phyloP scores from a whole-genome alignment of 2,329 filamentous ascomycete genomes.

The Laburnicola sp. region DNA sequence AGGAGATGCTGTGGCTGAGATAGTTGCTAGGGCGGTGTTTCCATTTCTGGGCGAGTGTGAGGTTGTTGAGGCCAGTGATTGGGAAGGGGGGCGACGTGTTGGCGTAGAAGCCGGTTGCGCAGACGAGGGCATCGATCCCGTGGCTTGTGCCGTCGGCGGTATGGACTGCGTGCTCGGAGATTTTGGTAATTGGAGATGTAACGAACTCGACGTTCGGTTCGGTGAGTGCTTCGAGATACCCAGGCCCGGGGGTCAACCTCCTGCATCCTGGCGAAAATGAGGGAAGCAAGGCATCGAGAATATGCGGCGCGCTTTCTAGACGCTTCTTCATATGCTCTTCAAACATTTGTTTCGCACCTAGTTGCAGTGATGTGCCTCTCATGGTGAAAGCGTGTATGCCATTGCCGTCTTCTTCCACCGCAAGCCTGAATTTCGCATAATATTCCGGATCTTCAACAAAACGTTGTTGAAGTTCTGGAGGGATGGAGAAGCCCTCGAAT shows the following conservation, averaged over 20 bases:
- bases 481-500: constrained; percentile 37
- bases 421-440: constrained; percentile 36
- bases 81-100: background rate
- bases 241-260: background rate
- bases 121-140: constrained; percentile 1
- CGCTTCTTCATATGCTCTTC: constrained; percentile 54
- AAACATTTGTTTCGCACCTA: constrained; percentile 42
- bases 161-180: background rate
- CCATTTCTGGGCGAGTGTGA: constrained; percentile 42
- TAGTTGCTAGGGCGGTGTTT: constrained; percentile 36
- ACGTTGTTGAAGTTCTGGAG: constrained; percentile 27
- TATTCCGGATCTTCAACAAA: constrained; percentile 35
- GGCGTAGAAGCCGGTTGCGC: constrained; percentile 2
- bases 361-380: constrained; percentile 45
- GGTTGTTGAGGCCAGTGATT: constrained; percentile 23
- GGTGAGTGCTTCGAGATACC: background rate
- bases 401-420: constrained; percentile 41
- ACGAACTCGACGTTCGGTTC: background rate
- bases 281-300: constrained; percentile 52
- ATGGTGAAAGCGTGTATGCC: constrained; percentile 36
- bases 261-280: constrained; percentile 58
- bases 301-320: constrained; percentile 58
- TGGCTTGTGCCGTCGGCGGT: background rate
- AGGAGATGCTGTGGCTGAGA: constrained; percentile 32
- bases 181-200: background rate